Conservation (phyloP, 108 stramenopile genomes). For the Pseudonitzschia pungens region DNA sequence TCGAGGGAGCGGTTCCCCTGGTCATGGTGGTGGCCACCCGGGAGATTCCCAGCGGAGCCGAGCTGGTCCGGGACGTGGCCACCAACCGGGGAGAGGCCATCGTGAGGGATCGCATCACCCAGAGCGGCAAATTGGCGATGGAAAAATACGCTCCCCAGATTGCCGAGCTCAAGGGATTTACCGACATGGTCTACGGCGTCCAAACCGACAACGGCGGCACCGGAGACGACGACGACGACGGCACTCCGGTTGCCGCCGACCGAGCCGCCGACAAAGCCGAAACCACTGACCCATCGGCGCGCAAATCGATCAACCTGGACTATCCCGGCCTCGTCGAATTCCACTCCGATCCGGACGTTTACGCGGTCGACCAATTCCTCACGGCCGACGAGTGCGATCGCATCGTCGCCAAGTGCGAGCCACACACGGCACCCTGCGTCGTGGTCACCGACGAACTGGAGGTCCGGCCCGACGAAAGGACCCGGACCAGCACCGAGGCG, state of each 20-base stretch:
- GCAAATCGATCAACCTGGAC: neutral
- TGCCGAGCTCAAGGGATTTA: constrained; percentile 33
- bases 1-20: constrained; percentile 42
- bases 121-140: neutral
- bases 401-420: constrained; percentile 34
- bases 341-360: constrained; percentile 44
- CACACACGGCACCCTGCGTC: constrained; percentile 7
- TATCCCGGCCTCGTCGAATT: constrained; percentile 42
- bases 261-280: neutral
- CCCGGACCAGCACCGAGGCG: constrained; percentile 49
- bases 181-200: constrained; percentile 36
- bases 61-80: neutral
- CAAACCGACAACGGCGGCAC: constrained; percentile 3
- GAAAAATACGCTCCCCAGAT: constrained; percentile 21
- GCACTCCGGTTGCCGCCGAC: no score
- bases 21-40: constrained; percentile 40
- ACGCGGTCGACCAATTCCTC: constrained; percentile 40
- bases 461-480: constrained; percentile 14
- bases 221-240: constrained; percentile 17
- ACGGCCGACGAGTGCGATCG: constrained; percentile 47
- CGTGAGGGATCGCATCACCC: constrained; percentile 16
- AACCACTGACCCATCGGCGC: neutral
- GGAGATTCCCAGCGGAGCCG: constrained; percentile 33
- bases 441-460: neutral
- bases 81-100: neutral